phyloP scores from a whole-genome alignment of 2,329 filamentous ascomycete species.

The Aurifilum marmelostoma region DNA sequence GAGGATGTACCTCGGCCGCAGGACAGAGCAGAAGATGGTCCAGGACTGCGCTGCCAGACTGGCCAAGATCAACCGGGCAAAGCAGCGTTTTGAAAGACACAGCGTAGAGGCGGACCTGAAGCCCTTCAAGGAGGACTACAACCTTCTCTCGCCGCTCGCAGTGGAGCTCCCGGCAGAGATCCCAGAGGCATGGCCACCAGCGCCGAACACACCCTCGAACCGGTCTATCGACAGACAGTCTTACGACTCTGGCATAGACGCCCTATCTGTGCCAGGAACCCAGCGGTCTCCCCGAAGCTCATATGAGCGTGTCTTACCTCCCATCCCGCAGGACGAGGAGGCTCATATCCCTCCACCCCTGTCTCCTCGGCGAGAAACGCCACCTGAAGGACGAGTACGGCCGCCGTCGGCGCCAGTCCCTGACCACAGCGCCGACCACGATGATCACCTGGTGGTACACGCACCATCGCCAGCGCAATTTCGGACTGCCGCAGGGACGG shows the following conservation, averaged over 20 bases:
- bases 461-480: slow-evolving; percentile 64
- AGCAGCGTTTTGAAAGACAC: slow-evolving; percentile 64
- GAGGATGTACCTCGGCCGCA: slow-evolving; percentile 75
- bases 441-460: slow-evolving; percentile 59
- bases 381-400: slow-evolving; percentile 26
- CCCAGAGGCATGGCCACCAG: slow-evolving; percentile 44
- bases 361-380: slow-evolving; percentile 37
- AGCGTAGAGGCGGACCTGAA: slow-evolving; percentile 48
- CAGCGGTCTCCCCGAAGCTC: slow-evolving; percentile 55
- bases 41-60: slow-evolving; percentile 77
- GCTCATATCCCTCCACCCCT: slow-evolving; percentile 36
- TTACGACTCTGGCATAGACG: slow-evolving; percentile 60
- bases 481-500: slow-evolving; percentile 60
- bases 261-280: slow-evolving; percentile 47
- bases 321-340: slow-evolving; percentile 36
- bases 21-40: slow-evolving; percentile 76
- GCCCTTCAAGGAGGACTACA: slow-evolving; percentile 43
- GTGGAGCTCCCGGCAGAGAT: slow-evolving; percentile 63
- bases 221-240: slow-evolving; percentile 45
- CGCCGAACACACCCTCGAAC: slow-evolving; percentile 44
- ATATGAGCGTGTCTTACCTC: slow-evolving; percentile 47
- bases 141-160: slow-evolving; percentile 52
- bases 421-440: slow-evolving; percentile 36
- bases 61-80: slow-evolving; percentile 79
- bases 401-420: slow-evolving; percentile 33